These are phyloP conservation scores for Letharia columbiana DNA, from an alignment of 495 filamentous ascomycete genomes.

Conservation along the genomic window DNA sequence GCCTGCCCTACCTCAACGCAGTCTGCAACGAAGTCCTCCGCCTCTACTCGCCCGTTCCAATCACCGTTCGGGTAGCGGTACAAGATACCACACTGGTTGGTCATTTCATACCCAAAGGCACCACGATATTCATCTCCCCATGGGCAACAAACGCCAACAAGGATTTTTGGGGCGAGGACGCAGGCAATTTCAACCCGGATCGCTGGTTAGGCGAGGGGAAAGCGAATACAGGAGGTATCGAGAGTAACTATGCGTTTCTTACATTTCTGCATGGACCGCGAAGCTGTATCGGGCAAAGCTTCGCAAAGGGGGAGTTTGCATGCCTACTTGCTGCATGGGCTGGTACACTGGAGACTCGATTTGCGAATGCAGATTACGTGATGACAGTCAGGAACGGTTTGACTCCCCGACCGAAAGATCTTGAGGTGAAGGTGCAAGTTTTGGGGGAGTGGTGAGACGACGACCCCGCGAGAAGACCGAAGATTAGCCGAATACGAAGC, in stretches of 20 bases:
- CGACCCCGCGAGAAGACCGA: too few relatives aligned
- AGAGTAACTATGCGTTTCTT: constrained; percentile 41
- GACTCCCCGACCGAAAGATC: neutral
- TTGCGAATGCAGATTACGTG: neutral
- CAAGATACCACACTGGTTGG: constrained; percentile 39
- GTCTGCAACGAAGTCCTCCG: constrained; percentile 44
- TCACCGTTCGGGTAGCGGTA: constrained; percentile 40
- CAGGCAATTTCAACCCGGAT: constrained; percentile 38
- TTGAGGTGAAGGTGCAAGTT: neutral
- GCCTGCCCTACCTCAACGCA: constrained; percentile 44
- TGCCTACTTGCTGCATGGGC: constrained; percentile 32
- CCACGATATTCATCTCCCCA: constrained; percentile 37
- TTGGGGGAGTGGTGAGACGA: neutral
- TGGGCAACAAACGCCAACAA: constrained; percentile 37
- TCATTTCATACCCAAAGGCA: constrained; percentile 39
- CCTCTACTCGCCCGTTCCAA: constrained; percentile 43
- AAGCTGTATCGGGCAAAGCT: constrained; percentile 44
- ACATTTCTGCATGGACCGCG: constrained; percentile 44
- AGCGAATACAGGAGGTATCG: constrained; percentile 36
- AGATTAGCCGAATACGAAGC: too few relatives aligned
- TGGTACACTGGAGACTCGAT: constrained; percentile 1
- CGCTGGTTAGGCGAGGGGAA: constrained; percentile 34
- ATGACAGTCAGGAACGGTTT: neutral
- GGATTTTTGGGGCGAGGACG: constrained; percentile 37
- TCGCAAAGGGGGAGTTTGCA: constrained; percentile 39